Conservation (phyloP, 176 grass and related monocot genomes). For the Thinopyrum elongatum region DNA sequence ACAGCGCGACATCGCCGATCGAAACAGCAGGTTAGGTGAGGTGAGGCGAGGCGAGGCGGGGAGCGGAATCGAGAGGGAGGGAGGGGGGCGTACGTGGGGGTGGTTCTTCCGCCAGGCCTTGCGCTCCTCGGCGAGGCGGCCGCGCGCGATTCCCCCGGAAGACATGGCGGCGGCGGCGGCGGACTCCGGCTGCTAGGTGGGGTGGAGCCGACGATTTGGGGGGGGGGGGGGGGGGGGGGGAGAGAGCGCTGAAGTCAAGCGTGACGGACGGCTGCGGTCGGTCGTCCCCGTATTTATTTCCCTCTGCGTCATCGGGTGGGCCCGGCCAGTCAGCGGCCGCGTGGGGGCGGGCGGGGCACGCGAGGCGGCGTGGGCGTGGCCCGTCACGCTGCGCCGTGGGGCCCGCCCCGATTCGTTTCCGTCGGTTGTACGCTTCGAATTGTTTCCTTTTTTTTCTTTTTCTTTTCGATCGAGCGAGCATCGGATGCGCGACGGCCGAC, state of each 20-base stretch:
- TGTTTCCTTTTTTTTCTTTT: background rate
- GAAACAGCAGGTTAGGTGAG: background rate
- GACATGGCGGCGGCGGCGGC: constrained; percentile 30
- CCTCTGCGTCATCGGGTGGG: too few relatives aligned
- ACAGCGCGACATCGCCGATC: background rate
- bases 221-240: background rate
- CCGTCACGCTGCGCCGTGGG: background rate
- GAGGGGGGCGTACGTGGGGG: constrained; percentile 61
- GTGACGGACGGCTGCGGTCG: background rate
- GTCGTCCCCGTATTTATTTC: background rate
- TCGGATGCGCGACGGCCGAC: constrained; percentile 9
- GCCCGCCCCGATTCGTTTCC: background rate
- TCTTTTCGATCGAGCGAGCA: background rate
- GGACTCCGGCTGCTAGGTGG: background rate
- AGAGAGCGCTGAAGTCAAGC: background rate
- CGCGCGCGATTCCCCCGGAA: constrained; percentile 79
- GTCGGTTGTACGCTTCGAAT: background rate
- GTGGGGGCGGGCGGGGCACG: too few relatives aligned
- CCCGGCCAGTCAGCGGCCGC: too few relatives aligned
- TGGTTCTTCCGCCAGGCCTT: constrained; percentile 97
- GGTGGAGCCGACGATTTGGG: background rate
- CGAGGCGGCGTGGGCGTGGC: background rate
- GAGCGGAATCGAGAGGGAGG: background rate
- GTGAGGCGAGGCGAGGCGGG: background rate
- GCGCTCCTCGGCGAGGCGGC: constrained; percentile 92